A percentile compares a stretch with the other conserved stretches of the same genome.
phyloP scores from a whole-genome alignment of 169 alveolate genomes.

The Plasmodium sp. region DNA sequence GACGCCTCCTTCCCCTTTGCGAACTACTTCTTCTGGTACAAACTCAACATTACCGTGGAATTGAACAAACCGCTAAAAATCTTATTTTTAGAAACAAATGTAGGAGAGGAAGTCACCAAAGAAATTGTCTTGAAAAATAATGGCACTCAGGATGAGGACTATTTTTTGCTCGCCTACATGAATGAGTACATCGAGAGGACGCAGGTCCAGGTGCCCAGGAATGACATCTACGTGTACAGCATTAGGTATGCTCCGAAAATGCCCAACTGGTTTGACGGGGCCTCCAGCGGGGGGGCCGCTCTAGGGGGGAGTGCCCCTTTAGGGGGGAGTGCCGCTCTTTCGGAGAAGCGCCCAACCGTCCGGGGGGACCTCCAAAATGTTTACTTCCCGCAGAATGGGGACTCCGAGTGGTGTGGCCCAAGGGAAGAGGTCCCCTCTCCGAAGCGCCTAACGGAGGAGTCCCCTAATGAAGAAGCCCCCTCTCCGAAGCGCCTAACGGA shows the following conservation, averaged over 20 bases:
- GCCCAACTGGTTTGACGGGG: constrained; percentile 41
- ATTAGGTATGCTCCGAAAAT: constrained; percentile 34
- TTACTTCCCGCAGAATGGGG: neutral
- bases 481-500: neutral
- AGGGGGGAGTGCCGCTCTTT: neutral
- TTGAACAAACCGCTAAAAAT: constrained; percentile 50
- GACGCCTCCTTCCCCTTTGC: neutral
- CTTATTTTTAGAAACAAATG: constrained; percentile 22
- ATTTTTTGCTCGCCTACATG: constrained; percentile 45
- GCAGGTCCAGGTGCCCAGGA: constrained; percentile 23
- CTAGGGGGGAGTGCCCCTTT: neutral
- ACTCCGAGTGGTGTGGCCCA: neutral
- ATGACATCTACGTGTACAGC: constrained; percentile 25
- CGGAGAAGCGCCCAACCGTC: neutral
- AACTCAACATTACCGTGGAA: constrained; percentile 13
- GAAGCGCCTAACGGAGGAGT: too few species aligned
- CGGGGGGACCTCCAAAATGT: neutral
- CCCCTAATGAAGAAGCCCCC: too few species aligned
- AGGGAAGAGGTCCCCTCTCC: neutral
- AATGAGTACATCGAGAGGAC: constrained; percentile 62
- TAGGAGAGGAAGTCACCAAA: constrained; percentile 41
- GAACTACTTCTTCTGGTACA: constrained; percentile 63
- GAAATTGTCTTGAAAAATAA: constrained; percentile 69
- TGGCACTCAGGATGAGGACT: constrained; percentile 22
- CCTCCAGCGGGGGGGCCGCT: neutral